phyloP scores from a whole-genome alignment of 2,329 filamentous ascomycete genomes.

The Exserohilum rostratum region DNA sequence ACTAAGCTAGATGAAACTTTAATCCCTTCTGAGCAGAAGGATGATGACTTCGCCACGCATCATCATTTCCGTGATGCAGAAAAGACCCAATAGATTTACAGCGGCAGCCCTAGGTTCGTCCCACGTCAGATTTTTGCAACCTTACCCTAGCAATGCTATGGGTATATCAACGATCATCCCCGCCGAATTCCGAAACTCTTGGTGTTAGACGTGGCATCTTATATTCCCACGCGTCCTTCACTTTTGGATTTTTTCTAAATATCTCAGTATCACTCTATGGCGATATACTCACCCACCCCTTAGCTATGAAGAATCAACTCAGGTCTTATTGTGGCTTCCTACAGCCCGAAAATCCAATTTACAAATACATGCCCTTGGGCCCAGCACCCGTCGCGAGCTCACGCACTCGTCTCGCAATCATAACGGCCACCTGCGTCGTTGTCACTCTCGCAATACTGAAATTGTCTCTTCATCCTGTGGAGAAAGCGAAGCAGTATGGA shows the following conservation, averaged over 20 bases:
- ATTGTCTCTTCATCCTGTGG: background rate
- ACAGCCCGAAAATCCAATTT: background rate
- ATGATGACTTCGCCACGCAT: background rate
- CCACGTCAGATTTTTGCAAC: background rate
- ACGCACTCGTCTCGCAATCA: background rate
- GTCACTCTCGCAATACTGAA: background rate
- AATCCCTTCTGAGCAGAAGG: no score
- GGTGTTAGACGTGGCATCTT: background rate
- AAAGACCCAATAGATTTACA: background rate
- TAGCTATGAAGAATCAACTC: background rate
- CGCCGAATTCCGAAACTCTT: background rate
- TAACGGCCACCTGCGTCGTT: background rate
- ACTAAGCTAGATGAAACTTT: no score
- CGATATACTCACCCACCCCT: background rate
- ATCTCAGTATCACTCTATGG: background rate
- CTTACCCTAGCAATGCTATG: background rate
- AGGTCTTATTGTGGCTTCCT: background rate
- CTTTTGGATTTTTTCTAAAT: background rate
- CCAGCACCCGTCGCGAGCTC: background rate
- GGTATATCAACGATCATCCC: background rate
- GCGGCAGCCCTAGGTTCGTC: background rate
- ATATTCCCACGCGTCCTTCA: background rate
- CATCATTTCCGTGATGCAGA: background rate
- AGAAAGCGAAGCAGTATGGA: background rate
- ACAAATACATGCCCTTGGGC: background rate